Conservation (phyloP, 306 rosid species). For the Lathyrus aphaca region DNA sequence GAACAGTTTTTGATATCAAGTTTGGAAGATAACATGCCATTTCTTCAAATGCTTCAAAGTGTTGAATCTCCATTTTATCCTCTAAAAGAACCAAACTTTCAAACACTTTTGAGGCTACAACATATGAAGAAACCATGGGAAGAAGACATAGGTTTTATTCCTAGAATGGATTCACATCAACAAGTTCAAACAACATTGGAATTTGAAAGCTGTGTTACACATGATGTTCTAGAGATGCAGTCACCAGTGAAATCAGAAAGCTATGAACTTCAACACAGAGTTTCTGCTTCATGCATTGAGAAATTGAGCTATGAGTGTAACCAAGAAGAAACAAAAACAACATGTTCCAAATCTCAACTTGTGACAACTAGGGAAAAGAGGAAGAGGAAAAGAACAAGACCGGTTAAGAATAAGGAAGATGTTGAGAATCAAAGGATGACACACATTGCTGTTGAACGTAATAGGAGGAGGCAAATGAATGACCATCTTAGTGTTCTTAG, state of each 20-base stretch:
- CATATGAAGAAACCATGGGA: conserved; percentile 65
- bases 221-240: conserved; percentile 55
- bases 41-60: conserved; percentile 84
- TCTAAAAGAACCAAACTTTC: conserved; percentile 71
- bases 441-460: conserved; percentile 94
- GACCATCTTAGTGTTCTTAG: conserved; percentile 89
- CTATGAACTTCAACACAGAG: conserved; percentile 46
- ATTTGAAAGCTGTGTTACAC: conserved; percentile 70
- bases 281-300: conserved; percentile 51
- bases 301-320: conserved; percentile 53
- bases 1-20: conserved; percentile 42
- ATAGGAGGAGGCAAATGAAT: conserved; percentile 93
- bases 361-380: conserved; percentile 51
- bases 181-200: conserved; percentile 53
- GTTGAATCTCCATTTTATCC: conserved; percentile 59
- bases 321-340: conserved; percentile 30
- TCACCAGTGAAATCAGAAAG: conserved; percentile 75
- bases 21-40: conserved; percentile 72
- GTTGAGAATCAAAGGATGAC: conserved; percentile 95
- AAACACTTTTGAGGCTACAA: conserved; percentile 68
- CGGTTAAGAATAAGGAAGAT: conserved; percentile 82
- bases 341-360: conserved; percentile 39
- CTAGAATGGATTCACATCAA: conserved; percentile 46
- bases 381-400: conserved; percentile 81
- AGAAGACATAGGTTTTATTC: conserved; percentile 35